These are phyloP conservation scores for Kregervanrija pseudodelftensis DNA, from an alignment of 805 yeast genomes.

Conservation along the genomic window DNA sequence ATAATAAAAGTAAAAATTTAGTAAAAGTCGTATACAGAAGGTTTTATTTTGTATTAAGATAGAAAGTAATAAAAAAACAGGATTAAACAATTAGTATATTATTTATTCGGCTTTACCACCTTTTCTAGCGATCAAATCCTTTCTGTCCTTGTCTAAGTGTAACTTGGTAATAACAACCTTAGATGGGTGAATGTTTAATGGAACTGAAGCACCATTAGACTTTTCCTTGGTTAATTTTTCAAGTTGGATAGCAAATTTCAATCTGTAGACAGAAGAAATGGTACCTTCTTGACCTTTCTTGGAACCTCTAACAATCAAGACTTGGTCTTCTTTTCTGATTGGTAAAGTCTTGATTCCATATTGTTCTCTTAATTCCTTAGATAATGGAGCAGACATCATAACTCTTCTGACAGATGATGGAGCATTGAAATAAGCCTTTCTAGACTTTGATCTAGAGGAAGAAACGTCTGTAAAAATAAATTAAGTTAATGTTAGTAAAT, in stretches of 20 bases:
- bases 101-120: conserved; percentile 93
- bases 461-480: conserved; percentile 70
- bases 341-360: conserved; percentile 95
- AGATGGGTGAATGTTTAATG: conserved; percentile 96
- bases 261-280: conserved; percentile 96
- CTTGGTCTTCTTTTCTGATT: conserved; percentile 96
- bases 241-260: conserved; percentile 92
- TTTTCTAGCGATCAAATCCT: conserved; percentile 94
- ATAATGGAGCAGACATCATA: conserved; percentile 95
- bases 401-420: conserved; percentile 94
- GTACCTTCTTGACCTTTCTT: conserved; percentile 99
- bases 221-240: conserved; percentile 97
- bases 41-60: too few relatives aligned
- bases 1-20: conserved; percentile 3
- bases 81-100: neutral
- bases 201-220: conserved; percentile 96
- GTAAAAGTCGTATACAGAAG: neutral
- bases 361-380: conserved; percentile 97
- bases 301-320: conserved; percentile 94
- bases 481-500: neutral
- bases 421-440: conserved; percentile 99
- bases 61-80: too few relatives aligned
- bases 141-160: conserved; percentile 98
- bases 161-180: conserved; percentile 98
- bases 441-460: conserved; percentile 97